These are phyloP conservation scores for Penicillium argentinense DNA, from an alignment of 495 filamentous ascomycete genomes.

Conservation along the genomic window DNA sequence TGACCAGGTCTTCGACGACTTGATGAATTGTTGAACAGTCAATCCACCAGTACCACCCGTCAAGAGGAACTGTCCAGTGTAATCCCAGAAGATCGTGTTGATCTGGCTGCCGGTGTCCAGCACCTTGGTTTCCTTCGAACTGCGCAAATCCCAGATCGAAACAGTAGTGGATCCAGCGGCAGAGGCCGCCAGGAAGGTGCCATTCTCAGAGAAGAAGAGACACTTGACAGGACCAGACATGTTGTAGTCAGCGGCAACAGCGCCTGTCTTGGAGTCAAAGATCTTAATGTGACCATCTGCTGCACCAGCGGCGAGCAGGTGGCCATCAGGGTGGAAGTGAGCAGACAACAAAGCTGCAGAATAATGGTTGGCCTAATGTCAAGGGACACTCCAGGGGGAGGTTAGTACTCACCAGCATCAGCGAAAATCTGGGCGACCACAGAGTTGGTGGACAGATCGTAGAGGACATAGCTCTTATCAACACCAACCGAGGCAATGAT, in stretches of 20 bases:
- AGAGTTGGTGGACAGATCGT: conserved; percentile 69
- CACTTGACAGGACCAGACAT: conserved; percentile 66
- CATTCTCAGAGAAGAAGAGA: conserved; percentile 92
- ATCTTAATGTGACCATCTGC: conserved; percentile 76
- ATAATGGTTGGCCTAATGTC: conserved; percentile 7
- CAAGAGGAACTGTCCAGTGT: conserved; percentile 90
- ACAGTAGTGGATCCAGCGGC: conserved; percentile 70
- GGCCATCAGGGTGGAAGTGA: conserved; percentile 92
- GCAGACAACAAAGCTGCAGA: conserved; percentile 70
- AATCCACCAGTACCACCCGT: conserved; percentile 77
- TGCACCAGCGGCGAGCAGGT: conserved; percentile 84
- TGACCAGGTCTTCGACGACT: conserved; percentile 81
- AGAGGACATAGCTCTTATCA: conserved; percentile 92
- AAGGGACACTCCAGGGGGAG: background rate
- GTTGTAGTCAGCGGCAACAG: conserved; percentile 67
- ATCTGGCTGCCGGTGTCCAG: conserved; percentile 79
- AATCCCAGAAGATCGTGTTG: conserved; percentile 79
- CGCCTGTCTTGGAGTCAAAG: conserved; percentile 75
- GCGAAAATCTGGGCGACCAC: conserved; percentile 75
- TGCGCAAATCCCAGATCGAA: conserved; percentile 88
- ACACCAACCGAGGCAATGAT: conserved; percentile 84
- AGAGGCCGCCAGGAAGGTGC: conserved; percentile 87
- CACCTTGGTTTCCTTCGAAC: conserved; percentile 71
- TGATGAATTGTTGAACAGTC: conserved; percentile 83
- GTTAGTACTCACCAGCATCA: conserved; percentile 66